A percentile compares a stretch with the other conserved stretches of the same genome.
phyloP scores from a whole-genome alignment of 495 filamentous ascomycete species.

The Stereocaulon alpinum region DNA sequence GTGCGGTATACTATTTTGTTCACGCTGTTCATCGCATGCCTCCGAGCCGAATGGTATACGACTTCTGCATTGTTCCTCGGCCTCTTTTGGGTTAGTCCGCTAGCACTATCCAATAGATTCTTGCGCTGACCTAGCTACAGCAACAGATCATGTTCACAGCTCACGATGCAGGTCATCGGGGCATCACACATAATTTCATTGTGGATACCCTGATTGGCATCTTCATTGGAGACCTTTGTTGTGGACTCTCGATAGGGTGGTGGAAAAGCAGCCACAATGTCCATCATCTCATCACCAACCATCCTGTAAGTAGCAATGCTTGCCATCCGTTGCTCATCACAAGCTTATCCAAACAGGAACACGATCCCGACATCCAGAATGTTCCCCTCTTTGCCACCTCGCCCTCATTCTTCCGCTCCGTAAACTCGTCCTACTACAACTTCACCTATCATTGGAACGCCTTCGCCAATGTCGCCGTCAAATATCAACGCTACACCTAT shows the following conservation, averaged over 20 bases:
- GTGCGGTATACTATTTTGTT: slow-evolving; percentile 33
- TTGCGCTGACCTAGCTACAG: neutral
- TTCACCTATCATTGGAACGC: slow-evolving; percentile 37
- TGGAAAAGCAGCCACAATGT: slow-evolving; percentile 46
- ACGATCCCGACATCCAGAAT: slow-evolving; percentile 44
- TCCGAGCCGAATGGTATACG: slow-evolving; percentile 34
- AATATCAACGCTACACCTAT: slow-evolving; percentile 38
- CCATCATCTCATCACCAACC: slow-evolving; percentile 42
- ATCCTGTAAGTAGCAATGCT: slow-evolving; percentile 22
- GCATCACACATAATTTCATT: slow-evolving; percentile 38
- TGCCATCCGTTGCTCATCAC: neutral
- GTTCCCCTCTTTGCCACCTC: slow-evolving; percentile 39
- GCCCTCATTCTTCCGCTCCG: slow-evolving; percentile 35
- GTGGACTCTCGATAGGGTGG: slow-evolving; percentile 41
- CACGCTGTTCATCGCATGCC: slow-evolving; percentile 25
- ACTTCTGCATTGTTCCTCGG: slow-evolving; percentile 38
- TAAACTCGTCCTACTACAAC: slow-evolving; percentile 35
- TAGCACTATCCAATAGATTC: neutral
- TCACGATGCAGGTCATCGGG: slow-evolving; percentile 41
- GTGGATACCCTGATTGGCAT: slow-evolving; percentile 38
- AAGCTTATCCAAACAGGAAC: slow-evolving; percentile 25
- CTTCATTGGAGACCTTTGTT: slow-evolving; percentile 39
- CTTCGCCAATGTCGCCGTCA: slow-evolving; percentile 32
- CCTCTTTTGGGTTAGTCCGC: slow-evolving; percentile 31
- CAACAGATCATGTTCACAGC: slow-evolving; percentile 46